These are phyloP conservation scores for Nothophaeocryptopus gaeumannii DNA, from an alignment of 2,329 filamentous ascomycete species.

Conservation along the genomic window DNA sequence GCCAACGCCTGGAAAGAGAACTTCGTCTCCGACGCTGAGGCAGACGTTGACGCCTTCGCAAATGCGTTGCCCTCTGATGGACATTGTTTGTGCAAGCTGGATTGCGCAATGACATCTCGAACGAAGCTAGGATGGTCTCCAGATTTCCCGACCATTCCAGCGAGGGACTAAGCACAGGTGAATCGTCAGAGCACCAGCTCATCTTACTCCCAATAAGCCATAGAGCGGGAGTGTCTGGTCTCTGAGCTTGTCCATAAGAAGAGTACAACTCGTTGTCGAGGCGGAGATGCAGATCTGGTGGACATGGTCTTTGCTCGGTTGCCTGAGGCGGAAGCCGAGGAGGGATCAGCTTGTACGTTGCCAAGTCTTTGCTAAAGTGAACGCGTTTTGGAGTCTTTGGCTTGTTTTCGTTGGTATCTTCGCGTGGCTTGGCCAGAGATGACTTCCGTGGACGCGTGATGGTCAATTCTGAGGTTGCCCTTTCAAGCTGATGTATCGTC, in stretches of 20 bases:
- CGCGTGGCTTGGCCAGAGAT: slow-evolving; percentile 4
- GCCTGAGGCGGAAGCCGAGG: not conserved
- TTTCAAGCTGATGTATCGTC: slow-evolving; percentile 6
- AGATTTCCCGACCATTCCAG: not conserved
- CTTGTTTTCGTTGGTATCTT: not conserved
- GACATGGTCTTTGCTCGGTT: too few species aligned
- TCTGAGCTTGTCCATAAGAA: not conserved
- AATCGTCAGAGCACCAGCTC: slow-evolving; percentile 4
- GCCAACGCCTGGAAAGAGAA: not conserved
- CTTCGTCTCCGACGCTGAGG: too few species aligned
- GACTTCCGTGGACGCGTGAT: slow-evolving; percentile 8
- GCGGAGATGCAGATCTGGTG: too few species aligned
- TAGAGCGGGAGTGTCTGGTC: slow-evolving; percentile 16
- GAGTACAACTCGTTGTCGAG: slow-evolving; percentile 6
- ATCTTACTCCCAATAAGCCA: slow-evolving; percentile 6
- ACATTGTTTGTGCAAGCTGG: not conserved
- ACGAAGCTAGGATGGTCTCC: not conserved
- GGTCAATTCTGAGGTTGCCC: slow-evolving; percentile 5
- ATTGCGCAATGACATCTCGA: slow-evolving; percentile 4
- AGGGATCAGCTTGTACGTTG: not conserved
- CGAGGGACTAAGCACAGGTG: not conserved
- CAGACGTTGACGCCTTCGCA: too few species aligned
- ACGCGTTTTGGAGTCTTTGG: slow-evolving; percentile 6
- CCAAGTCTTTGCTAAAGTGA: slow-evolving; percentile 7
- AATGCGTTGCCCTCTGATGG: too few species aligned